These are phyloP conservation scores for Aspergillus sojae DNA, from an alignment of 2,329 filamentous ascomycete species.

Conservation along the genomic window DNA sequence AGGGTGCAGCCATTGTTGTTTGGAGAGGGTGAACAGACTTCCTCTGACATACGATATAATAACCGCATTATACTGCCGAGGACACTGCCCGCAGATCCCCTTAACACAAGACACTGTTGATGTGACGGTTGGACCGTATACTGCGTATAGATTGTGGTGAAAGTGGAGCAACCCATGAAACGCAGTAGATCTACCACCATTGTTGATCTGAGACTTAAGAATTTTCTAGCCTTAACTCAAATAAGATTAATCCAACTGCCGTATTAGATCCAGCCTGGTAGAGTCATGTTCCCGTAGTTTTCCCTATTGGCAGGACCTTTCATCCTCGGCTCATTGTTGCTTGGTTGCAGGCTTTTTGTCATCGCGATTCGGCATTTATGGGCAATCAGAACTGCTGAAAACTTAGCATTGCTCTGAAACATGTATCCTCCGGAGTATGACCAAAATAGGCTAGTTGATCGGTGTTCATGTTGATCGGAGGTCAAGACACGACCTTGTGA, in stretches of 20 bases:
- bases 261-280: not conserved
- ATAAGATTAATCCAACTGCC: not conserved
- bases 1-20: not conserved
- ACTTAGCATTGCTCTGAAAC: not conserved
- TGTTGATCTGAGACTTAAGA: not conserved
- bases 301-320: not conserved
- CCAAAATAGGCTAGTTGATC: not conserved
- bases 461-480: not conserved
- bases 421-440: not conserved
- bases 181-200: not conserved
- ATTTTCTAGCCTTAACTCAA: not conserved
- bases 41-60: not conserved
- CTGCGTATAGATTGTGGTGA: not conserved
- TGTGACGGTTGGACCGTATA: not conserved
- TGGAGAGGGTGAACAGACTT: too few species aligned
- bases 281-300: not conserved
- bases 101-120: not conserved
- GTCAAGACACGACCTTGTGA: not conserved
- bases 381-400: not conserved
- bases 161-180: not conserved
- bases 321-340: not conserved
- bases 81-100: not conserved
- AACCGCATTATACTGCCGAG: not conserved
- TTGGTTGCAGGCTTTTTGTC: not conserved
- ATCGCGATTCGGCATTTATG: not conserved